Conservation (phyloP, 1,139 yeast species). For the Protomyces pachydermus region DNA sequence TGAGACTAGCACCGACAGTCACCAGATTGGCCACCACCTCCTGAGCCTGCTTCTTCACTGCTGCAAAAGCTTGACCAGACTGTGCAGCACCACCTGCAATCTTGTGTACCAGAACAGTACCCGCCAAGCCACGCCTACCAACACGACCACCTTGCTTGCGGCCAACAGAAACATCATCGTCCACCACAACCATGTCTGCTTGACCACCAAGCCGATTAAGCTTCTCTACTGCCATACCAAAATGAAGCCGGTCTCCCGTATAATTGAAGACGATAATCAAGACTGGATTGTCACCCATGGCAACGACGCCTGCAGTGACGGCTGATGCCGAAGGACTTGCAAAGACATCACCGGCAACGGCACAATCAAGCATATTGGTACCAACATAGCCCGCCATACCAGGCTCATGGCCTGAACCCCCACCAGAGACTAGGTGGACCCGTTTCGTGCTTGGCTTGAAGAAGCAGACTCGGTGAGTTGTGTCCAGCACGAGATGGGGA, state of each 20-base stretch:
- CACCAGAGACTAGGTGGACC: slow-evolving; percentile 76
- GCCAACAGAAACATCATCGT: slow-evolving; percentile 93
- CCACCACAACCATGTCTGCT: slow-evolving; percentile 68
- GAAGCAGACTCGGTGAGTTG: slow-evolving; percentile 31
- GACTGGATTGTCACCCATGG: slow-evolving; percentile 53
- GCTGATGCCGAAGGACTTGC: slow-evolving; percentile 43
- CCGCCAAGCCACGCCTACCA: slow-evolving; percentile 90
- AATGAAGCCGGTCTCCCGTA: slow-evolving; percentile 89
- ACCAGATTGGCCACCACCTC: slow-evolving; percentile 61
- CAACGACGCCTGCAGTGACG: slow-evolving; percentile 63
- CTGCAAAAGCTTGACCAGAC: slow-evolving; percentile 46
- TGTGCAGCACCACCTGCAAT: slow-evolving; percentile 65
- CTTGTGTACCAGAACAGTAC: slow-evolving; percentile 82
- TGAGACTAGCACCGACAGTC: slow-evolving; percentile 84
- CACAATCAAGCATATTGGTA: slow-evolving; percentile 71
- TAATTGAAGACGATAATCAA: slow-evolving; percentile 79
- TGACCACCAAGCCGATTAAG: slow-evolving; percentile 71
- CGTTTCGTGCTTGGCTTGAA: slow-evolving; percentile 32
- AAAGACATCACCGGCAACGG: slow-evolving; percentile 81
- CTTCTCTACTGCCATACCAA: slow-evolving; percentile 84
- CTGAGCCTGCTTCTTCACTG: slow-evolving; percentile 56
- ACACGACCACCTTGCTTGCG: slow-evolving; percentile 79
- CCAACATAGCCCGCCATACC: slow-evolving; percentile 90
- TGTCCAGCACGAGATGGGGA: slow-evolving; percentile 30
- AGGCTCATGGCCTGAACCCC: slow-evolving; percentile 96